Conservation (phyloP, 306 rosid genomes). For the Vigna trinervia region DNA sequence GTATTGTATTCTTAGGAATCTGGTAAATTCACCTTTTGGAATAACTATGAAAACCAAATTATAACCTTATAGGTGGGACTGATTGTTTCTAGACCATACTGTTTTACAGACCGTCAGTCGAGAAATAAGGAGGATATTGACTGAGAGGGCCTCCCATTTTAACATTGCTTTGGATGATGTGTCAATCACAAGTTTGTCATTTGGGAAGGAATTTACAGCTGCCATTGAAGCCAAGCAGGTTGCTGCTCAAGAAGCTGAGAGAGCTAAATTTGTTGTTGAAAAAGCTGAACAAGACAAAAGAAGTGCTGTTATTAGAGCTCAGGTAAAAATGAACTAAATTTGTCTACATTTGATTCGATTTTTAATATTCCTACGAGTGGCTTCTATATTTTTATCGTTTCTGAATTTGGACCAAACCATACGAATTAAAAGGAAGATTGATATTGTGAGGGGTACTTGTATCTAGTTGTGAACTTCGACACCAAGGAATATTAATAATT, state of each 20-base stretch:
- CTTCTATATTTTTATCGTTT: slow-evolving; percentile 15
- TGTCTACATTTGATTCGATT: slow-evolving; percentile 3
- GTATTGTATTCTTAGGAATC: slow-evolving; percentile 21
- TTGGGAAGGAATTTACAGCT: slow-evolving; percentile 78
- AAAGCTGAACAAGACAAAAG: slow-evolving; percentile 90
- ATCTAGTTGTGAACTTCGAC: slow-evolving; percentile 20
- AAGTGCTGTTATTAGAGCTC: slow-evolving; percentile 85
- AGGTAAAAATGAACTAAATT: slow-evolving; percentile 52
- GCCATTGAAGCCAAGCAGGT: slow-evolving; percentile 98
- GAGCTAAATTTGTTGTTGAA: slow-evolving; percentile 91
- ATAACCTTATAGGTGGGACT: slow-evolving; percentile 5
- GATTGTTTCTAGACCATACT: slow-evolving; percentile 17
- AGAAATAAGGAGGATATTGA: slow-evolving; percentile 77
- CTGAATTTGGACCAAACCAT: slow-evolving; percentile 12
- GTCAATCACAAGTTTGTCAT: slow-evolving; percentile 77
- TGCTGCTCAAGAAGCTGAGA: slow-evolving; percentile 96
- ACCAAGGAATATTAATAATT: not conserved
- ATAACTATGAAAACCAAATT: not conserved
- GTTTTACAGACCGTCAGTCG: slow-evolving; percentile 74
- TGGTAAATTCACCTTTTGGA: slow-evolving; percentile 1
- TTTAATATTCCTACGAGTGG: not conserved
- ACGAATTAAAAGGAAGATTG: not conserved
- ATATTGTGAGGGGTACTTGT: not conserved
- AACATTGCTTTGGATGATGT: slow-evolving; percentile 93
- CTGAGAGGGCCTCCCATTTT: slow-evolving; percentile 79